These are phyloP conservation scores for Elymus sibiricus DNA, from an alignment of 176 grass and related monocot species.

Conservation along the genomic window DNA sequence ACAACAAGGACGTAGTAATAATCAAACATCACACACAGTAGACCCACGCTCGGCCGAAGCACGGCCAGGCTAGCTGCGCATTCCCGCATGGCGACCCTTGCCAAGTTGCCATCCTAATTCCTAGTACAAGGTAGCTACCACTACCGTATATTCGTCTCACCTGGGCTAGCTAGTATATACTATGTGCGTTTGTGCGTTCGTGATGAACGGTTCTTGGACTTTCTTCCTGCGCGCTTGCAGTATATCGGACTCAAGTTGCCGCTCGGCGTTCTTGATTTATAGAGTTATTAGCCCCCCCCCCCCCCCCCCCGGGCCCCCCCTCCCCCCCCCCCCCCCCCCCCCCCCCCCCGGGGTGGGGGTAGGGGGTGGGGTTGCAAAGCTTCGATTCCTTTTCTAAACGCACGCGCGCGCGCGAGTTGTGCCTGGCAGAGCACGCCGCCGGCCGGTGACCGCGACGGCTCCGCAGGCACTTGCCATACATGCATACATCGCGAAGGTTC, in stretches of 20 bases:
- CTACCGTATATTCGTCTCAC: not conserved
- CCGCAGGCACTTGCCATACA: not conserved
- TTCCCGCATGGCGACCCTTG: slow-evolving; percentile 1
- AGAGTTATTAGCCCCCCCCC: not conserved
- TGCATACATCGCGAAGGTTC: slow-evolving; percentile 21
- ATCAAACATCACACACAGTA: slow-evolving; percentile 36
- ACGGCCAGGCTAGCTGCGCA: slow-evolving; percentile 11
- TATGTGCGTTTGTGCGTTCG: not conserved
- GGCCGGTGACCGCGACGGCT: slow-evolving; percentile 32
- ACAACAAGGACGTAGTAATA: not conserved
- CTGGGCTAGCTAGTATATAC: not conserved
- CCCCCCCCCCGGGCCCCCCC: no score
- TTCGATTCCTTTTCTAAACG: not conserved
- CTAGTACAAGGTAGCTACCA: no score
- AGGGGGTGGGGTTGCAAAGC: not conserved
- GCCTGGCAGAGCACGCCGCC: slow-evolving; percentile 12
- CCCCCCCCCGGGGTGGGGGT: no score
- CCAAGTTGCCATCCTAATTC: not conserved
- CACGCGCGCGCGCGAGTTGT: not conserved
- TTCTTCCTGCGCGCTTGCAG: not conserved
- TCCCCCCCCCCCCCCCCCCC: no score
- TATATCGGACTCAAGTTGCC: not conserved
- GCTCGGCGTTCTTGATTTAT: slow-evolving; percentile 23
- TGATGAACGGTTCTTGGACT: not conserved
- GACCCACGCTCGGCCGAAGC: slow-evolving; percentile 34